Conservation (phyloP, 176 grass and related monocot genomes). For the Bothriochloa decipiens region DNA sequence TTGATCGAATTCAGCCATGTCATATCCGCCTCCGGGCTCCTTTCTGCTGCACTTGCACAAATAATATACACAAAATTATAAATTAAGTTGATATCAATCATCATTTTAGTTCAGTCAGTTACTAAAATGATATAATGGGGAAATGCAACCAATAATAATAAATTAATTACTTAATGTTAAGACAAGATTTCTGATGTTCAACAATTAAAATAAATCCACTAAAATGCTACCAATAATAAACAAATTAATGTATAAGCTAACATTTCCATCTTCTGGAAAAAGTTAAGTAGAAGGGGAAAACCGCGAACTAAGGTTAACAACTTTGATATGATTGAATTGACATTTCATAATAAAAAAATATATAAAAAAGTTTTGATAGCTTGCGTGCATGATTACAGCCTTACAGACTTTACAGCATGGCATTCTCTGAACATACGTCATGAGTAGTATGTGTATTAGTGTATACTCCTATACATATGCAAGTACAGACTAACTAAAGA, state of each 20-base stretch:
- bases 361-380: no score
- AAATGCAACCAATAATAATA: not conserved
- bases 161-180: not conserved
- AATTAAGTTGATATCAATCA: not conserved
- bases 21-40: constrained; percentile 42
- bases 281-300: not conserved
- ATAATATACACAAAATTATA: constrained; percentile 23
- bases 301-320: not conserved
- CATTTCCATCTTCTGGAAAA: not conserved
- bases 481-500: not conserved
- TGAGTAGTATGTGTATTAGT: not conserved
- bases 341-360: not conserved
- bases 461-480: not conserved
- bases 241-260: not conserved
- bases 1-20: constrained; percentile 58
- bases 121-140: not conserved
- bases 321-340: not conserved
- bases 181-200: not conserved
- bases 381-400: not conserved
- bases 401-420: not conserved
- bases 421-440: constrained; percentile 1
- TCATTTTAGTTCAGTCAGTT: not conserved
- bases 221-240: constrained; percentile 2
- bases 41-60: constrained; percentile 51
- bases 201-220: constrained; percentile 3